Percentiles rank a stretch among this genome's conserved stretches.
Conservation (phyloP, 257 asterid genomes). For the Solanum pinnatisectum region DNA sequence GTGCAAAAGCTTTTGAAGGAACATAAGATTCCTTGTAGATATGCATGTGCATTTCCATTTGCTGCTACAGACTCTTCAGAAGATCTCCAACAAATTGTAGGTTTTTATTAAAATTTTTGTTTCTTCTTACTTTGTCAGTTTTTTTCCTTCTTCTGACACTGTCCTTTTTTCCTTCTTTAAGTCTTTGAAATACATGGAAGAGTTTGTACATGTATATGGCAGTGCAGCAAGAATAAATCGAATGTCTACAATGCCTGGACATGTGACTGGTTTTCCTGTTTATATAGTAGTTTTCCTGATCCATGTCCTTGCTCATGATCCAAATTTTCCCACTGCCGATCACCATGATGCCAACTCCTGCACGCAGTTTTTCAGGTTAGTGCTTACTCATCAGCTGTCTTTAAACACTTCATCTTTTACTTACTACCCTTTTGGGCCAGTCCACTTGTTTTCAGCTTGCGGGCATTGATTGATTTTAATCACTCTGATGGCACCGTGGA, state of each 20-base stretch:
- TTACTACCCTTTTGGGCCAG: constrained; percentile 32
- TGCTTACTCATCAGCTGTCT: background rate
- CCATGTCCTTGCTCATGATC: constrained; percentile 72
- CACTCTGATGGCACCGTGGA: constrained; percentile 22
- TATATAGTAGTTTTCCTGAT: constrained; percentile 64
- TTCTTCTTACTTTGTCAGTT: constrained; percentile 6
- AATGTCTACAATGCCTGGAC: constrained; percentile 25
- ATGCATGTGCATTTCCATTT: constrained; percentile 76
- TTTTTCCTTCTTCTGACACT: constrained; percentile 1
- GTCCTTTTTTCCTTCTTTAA: constrained; percentile 6
- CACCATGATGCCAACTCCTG: constrained; percentile 42
- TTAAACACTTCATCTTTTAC: background rate
- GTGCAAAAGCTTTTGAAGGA: constrained; percentile 46
- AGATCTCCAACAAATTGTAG: constrained; percentile 52
- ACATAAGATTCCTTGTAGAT: constrained; percentile 59
- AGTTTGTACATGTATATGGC: constrained; percentile 31
- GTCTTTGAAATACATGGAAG: constrained; percentile 57
- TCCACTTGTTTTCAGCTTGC: constrained; percentile 56
- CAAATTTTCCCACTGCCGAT: constrained; percentile 48
- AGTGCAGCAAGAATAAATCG: constrained; percentile 38
- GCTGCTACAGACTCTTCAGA: constrained; percentile 39
- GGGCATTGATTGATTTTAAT: constrained; percentile 38
- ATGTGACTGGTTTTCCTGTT: constrained; percentile 45
- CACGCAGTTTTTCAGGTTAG: constrained; percentile 57
- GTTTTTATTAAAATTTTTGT: background rate